These are phyloP conservation scores for Nevesoporus exiguus DNA, from an alignment of 768 basidiomycete species.

Conservation along the genomic window DNA sequence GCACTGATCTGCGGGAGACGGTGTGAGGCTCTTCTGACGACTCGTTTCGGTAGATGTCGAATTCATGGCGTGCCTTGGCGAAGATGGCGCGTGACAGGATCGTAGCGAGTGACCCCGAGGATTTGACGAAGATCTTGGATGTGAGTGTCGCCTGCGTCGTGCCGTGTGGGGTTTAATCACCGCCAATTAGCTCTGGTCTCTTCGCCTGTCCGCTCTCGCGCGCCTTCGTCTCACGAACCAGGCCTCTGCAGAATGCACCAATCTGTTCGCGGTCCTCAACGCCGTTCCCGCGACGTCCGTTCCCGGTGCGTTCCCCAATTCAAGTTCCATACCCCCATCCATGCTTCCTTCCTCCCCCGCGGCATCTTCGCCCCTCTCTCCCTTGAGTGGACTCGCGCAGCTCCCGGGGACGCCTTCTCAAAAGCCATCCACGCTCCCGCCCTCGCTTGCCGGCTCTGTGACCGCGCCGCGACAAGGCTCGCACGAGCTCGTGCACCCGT, in stretches of 20 bases:
- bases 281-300: conserved; percentile 50
- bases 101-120: conserved; percentile 65
- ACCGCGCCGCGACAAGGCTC: conserved; percentile 23
- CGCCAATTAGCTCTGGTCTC: conserved; percentile 74
- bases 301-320: conserved; percentile 52
- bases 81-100: conserved; percentile 79
- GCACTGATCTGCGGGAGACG: not conserved
- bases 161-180: not conserved
- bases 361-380: conserved; percentile 15
- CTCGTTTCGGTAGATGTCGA: conserved; percentile 61
- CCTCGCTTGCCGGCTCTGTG: not conserved
- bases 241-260: conserved; percentile 78
- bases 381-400: conserved; percentile 16
- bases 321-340: conserved; percentile 7
- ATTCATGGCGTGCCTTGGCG: conserved; percentile 85
- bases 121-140: conserved; percentile 59
- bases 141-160: conserved; percentile 40
- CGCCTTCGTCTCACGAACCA: conserved; percentile 85
- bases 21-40: conserved; percentile 13
- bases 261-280: conserved; percentile 70
- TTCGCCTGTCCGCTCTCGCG: conserved; percentile 74
- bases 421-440: conserved; percentile 10
- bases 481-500: conserved; percentile 32
- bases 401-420: conserved; percentile 26
- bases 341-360: conserved; percentile 36